Evolutionary conservation across 2,329 filamentous ascomycete genomes (phyloP), one percentile per base, ranked within the genome.

Genomic region (Aureobasidium lini): DNA sequence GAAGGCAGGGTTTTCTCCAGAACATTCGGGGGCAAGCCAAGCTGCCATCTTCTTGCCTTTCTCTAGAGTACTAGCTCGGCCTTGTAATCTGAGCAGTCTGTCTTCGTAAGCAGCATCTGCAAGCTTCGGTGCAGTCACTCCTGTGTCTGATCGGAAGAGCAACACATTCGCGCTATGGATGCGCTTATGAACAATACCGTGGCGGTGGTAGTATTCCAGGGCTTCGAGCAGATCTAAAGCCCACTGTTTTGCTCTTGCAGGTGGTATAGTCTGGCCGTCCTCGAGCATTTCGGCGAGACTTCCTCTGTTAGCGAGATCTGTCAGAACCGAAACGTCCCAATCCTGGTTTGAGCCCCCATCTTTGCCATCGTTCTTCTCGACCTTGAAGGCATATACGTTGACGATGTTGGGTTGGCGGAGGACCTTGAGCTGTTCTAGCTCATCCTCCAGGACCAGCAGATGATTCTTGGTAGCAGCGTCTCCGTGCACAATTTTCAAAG

Each of bases 171-270:
- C 81, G 11, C 86, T 79, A 68, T 95, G 90, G 16, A 96, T 85
- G 67, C 89, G 85, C 68, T 89, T 88, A 72, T 64, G 94, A 28
- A 90, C 79, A 60, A 96, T 80, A 18, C 90, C 90, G 69, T 89
- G 86, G 64, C 87, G 87, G 73, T 97, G 93, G 56, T 95, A 84
- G 70, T 88, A 95, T 61, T 90, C 88, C 31, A 99, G 77, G 0
- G 87, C 94, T 74, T 96, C 90, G 29, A 99, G 81, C 16, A 99
- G 79, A 67, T 96, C 90, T 61, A 92, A 85, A n/a, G 90, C 94
- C 87, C 91, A 97, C 28, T 89, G 86, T 57, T 91, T 87, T 46
- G 92, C 86, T 69, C 87, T 92, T 63, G 84, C 83, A 54, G 89
- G 82, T 43, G 87, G 83, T 53, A 96, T 76, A 31, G 62, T 61